These are phyloP conservation scores for Lipomyces starkeyi DNA, from an alignment of 805 yeast genomes.

Conservation along the genomic window DNA sequence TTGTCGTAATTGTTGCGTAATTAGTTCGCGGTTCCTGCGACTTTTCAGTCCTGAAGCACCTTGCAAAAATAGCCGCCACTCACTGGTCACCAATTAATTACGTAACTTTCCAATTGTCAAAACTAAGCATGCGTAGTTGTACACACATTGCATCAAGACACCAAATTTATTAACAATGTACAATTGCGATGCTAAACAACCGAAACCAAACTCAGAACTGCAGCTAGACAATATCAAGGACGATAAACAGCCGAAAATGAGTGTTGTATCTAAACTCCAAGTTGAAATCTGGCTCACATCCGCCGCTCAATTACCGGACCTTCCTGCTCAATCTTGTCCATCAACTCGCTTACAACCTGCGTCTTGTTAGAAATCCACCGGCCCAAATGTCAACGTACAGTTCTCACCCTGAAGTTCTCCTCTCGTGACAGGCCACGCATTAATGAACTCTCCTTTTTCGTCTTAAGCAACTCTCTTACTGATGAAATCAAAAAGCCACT, in stretches of 20 bases:
- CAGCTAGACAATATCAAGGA: neutral
- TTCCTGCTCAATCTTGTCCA: slow-evolving; percentile 34
- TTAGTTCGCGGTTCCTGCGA: no score
- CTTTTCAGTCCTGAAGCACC: no score
- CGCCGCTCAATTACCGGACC: slow-evolving; percentile 37
- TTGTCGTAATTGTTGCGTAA: no score
- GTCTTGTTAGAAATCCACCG: neutral
- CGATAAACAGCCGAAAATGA: neutral
- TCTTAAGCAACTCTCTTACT: slow-evolving; percentile 31
- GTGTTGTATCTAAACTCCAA: neutral
- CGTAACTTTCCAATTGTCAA: no score
- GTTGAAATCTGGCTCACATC: slow-evolving; percentile 9
- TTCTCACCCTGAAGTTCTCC: slow-evolving; percentile 35
- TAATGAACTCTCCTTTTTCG: slow-evolving; percentile 32
- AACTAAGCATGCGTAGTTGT: neutral
- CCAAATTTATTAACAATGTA: neutral
- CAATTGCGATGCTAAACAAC: neutral
- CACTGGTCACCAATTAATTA: no score
- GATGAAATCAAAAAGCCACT: slow-evolving; percentile 40
- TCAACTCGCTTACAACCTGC: slow-evolving; percentile 32
- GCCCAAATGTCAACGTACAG: neutral
- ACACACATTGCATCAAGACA: neutral
- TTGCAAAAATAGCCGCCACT: no score
- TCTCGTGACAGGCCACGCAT: slow-evolving; percentile 39
- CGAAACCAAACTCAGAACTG: neutral